Evolutionary conservation across 345 rosid species (phyloP).

Genomic region (Hibiscus mutabilis): DNA sequence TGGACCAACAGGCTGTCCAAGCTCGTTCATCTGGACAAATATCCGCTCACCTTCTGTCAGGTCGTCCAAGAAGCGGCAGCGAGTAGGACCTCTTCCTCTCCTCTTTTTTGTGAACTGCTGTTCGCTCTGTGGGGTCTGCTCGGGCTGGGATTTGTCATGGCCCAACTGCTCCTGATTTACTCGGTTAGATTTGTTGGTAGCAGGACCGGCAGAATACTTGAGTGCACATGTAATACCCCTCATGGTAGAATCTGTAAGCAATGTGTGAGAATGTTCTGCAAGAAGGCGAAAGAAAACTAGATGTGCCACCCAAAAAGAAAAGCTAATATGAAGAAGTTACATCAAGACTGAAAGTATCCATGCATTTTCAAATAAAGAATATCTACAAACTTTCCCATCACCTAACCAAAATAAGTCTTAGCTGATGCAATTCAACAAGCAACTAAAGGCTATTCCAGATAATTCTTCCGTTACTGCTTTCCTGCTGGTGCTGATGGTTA

Average conservation of each 20-base stretch:
- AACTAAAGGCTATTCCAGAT: neutral
- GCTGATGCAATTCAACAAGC: neutral
- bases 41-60: slow-evolving; percentile 23
- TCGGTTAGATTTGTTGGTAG: slow-evolving; percentile 3
- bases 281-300: neutral
- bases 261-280: slow-evolving; percentile 8
- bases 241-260: slow-evolving; percentile 1
- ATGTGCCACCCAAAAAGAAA: neutral
- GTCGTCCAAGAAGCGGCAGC: slow-evolving; percentile 20
- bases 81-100: slow-evolving; percentile 26
- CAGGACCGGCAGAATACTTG: slow-evolving; percentile 2
- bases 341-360: neutral
- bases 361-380: slow-evolving; percentile 4
- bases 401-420: neutral
- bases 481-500: neutral
- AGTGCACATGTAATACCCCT: slow-evolving; percentile 9
- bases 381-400: neutral
- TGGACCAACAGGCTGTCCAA: slow-evolving; percentile 34
- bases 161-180: neutral
- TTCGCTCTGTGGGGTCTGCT: slow-evolving; percentile 7
- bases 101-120: neutral
- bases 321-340: neutral
- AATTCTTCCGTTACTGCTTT: neutral
- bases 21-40: slow-evolving; percentile 17
- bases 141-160: neutral